Evolutionary conservation across 148 eudicot species (phyloP).

Genomic region (Rhododendron molle): DNA sequence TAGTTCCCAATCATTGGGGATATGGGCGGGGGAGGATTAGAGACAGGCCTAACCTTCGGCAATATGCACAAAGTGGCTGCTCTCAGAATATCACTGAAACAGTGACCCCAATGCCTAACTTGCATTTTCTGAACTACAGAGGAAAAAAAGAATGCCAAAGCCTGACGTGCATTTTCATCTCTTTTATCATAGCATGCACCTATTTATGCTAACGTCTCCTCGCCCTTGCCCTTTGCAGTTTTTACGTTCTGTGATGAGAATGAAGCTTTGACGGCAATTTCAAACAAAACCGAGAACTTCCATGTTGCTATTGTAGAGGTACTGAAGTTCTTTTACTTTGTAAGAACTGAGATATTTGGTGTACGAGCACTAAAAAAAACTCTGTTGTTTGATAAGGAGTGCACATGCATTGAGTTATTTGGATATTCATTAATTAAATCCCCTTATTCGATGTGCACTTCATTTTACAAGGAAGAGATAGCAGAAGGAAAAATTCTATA

Average conservation of each 20-base stretch:
- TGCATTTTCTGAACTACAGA: not conserved
- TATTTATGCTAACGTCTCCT: not conserved
- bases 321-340: conserved; percentile 3
- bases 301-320: conserved; percentile 87
- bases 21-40: too few species aligned
- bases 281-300: conserved; percentile 40
- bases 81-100: too few species aligned
- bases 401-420: not conserved
- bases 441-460: not conserved
- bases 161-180: not conserved
- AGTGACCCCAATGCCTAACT: not conserved
- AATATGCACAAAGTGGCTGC: too few species aligned
- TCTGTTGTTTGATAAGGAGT: not conserved
- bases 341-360: not conserved
- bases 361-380: not conserved
- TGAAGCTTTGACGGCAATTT: conserved; percentile 62
- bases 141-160: not conserved
- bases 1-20: too few species aligned
- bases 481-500: not conserved
- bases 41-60: too few species aligned
- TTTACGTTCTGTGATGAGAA: conserved; percentile 44
- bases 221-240: conserved; percentile 38
- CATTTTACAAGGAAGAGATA: not conserved
- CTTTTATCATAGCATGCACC: not conserved
- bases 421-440: not conserved